These are phyloP conservation scores for Scortechinia acanthostroma DNA, from an alignment of 2,329 filamentous ascomycete genomes.

Conservation along the genomic window DNA sequence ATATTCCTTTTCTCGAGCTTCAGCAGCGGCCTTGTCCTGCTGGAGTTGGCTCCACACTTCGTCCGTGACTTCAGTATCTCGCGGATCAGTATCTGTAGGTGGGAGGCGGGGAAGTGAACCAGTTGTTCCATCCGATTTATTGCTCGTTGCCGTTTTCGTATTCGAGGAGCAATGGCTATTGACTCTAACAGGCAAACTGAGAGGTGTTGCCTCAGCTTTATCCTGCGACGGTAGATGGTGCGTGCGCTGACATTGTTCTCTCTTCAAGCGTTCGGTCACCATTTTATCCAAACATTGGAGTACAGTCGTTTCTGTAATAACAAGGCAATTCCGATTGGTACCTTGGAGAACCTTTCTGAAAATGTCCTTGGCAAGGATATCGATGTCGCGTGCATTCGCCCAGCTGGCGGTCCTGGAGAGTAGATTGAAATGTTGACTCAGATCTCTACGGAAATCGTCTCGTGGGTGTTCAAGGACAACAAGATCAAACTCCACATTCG, in stretches of 20 bases:
- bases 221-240: too few relatives aligned
- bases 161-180: too few relatives aligned
- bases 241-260: too few relatives aligned
- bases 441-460: background rate
- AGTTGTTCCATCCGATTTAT: background rate
- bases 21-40: conserved; percentile 30
- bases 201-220: too few relatives aligned
- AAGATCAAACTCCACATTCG: too few relatives aligned
- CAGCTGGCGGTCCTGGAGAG: conserved; percentile 3
- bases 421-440: conserved; percentile 1
- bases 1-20: conserved; percentile 25
- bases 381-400: conserved; percentile 6
- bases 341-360: conserved; percentile 6
- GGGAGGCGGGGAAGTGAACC: background rate
- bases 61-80: conserved; percentile 52
- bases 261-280: conserved; percentile 11
- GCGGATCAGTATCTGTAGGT: conserved; percentile 9
- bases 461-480: background rate
- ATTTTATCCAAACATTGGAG: conserved; percentile 8
- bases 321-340: conserved; percentile 16
- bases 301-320: conserved; percentile 8
- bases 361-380: conserved; percentile 3
- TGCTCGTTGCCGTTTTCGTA: background rate
- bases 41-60: conserved; percentile 54
- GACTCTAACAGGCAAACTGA: too few relatives aligned